Evolutionary conservation across 805 yeast genomes (phyloP).

Genomic region (Kodamaea nitidulidarum): DNA sequence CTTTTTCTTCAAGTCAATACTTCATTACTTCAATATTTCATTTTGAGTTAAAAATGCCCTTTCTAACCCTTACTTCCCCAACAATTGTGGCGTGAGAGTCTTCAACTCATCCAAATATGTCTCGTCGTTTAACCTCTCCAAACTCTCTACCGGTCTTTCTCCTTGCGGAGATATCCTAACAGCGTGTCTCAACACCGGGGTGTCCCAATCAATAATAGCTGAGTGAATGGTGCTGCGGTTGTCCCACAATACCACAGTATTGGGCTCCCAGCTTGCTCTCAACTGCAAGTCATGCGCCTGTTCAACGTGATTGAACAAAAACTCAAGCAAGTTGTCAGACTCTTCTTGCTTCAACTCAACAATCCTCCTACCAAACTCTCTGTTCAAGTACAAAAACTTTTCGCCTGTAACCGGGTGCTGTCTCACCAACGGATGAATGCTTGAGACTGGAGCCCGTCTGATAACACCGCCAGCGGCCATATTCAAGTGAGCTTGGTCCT

Average conservation of each 20-base stretch:
- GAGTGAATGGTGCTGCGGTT: conserved; percentile 69
- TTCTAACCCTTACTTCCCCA: background rate
- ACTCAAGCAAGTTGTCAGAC: conserved; percentile 54
- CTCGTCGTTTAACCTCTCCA: conserved; percentile 30
- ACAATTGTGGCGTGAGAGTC: background rate
- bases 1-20: too few species aligned
- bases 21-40: too few species aligned
- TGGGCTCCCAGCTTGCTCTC: conserved; percentile 68
- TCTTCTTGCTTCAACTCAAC: conserved; percentile 73
- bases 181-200: conserved; percentile 65
- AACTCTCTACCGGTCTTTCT: conserved; percentile 58
- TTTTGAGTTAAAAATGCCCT: too few species aligned
- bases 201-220: conserved; percentile 69
- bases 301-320: conserved; percentile 52
- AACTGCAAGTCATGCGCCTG: conserved; percentile 58
- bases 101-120: conserved; percentile 5
- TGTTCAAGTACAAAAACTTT: conserved; percentile 55
- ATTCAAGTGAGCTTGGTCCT: conserved; percentile 62
- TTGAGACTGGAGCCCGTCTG: conserved; percentile 59
- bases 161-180: conserved; percentile 71
- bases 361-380: conserved; percentile 60
- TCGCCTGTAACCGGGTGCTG: conserved; percentile 67
- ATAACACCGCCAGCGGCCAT: conserved; percentile 55
- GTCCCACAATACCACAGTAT: conserved; percentile 74
- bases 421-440: conserved; percentile 68